phyloP scores from a whole-genome alignment of 2,329 filamentous ascomycete species.

The Sporothrix schenckii region DNA sequence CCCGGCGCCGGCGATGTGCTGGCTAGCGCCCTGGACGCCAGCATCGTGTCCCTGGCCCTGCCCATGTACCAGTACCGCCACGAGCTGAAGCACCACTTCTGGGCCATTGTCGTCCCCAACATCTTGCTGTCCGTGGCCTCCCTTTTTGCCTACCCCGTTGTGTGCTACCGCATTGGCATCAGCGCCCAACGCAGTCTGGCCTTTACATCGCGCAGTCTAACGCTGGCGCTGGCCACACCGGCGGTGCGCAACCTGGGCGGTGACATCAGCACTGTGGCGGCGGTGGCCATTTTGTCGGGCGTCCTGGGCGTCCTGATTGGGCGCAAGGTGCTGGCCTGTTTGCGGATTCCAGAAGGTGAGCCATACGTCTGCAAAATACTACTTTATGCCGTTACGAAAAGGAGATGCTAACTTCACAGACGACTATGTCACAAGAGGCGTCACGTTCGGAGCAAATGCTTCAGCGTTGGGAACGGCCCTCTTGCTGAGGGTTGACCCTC shows the following conservation, averaged over 20 bases:
- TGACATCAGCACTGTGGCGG: conserved; percentile 59
- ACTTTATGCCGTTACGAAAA: no score
- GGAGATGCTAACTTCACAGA: conserved; percentile 44
- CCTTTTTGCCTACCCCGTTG: conserved; percentile 59
- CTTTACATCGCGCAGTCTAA: conserved; percentile 60
- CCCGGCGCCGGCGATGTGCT: conserved; percentile 63
- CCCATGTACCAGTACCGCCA: conserved; percentile 64
- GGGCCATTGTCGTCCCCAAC: conserved; percentile 58
- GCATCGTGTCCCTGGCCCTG: conserved; percentile 61
- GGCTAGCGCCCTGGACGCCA: conserved; percentile 57
- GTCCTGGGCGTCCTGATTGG: conserved; percentile 63
- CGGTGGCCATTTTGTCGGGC: conserved; percentile 61
- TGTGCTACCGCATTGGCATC: conserved; percentile 61
- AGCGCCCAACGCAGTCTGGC: conserved; percentile 55
- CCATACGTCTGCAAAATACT: no score
- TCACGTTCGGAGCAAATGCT: conserved; percentile 63
- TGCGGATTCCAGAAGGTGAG: conserved; percentile 58
- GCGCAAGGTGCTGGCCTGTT: conserved; percentile 49
- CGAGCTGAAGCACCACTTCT: conserved; percentile 58
- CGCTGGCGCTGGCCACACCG: conserved; percentile 62
- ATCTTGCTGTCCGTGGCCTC: conserved; percentile 55
- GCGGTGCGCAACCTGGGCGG: conserved; percentile 60
- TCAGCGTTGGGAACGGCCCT: conserved; percentile 63
- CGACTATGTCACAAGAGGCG: conserved; percentile 65
- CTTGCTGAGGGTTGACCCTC: conserved; percentile 58